Conservation (phyloP, 768 basidiomycete species). For the Trametes maxima region DNA sequence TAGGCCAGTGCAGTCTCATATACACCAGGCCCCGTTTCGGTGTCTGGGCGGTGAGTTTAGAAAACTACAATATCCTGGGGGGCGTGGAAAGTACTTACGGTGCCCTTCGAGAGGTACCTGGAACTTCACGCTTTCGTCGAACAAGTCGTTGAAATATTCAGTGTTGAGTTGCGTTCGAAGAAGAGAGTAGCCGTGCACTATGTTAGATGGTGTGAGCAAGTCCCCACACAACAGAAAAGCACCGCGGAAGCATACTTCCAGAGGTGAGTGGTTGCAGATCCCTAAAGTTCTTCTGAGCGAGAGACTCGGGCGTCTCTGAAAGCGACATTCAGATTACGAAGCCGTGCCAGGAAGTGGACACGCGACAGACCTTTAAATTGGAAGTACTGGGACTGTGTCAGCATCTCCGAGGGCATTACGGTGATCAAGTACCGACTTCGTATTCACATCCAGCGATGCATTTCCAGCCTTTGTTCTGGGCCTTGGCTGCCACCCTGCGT, state of each 20-base stretch:
- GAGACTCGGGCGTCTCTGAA: constrained; percentile 77
- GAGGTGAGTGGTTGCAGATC: constrained; percentile 81
- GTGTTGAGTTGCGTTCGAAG: constrained; percentile 89
- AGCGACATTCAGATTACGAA: background rate
- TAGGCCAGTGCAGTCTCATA: constrained; percentile 88
- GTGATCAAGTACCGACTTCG: constrained; percentile 58
- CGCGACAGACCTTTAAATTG: constrained; percentile 75
- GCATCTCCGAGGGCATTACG: background rate
- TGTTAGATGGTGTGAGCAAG: background rate
- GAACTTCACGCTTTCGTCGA: constrained; percentile 72
- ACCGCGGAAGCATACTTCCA: constrained; percentile 67
- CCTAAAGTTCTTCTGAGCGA: constrained; percentile 76
- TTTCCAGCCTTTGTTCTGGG: constrained; percentile 50
- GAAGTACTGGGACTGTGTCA: constrained; percentile 62
- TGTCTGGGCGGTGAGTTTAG: constrained; percentile 51
- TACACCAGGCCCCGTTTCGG: constrained; percentile 91
- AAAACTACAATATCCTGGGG: background rate
- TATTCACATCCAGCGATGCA: constrained; percentile 92
- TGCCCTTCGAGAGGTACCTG: constrained; percentile 85
- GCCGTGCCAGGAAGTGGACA: too few species aligned
- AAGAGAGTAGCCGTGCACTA: constrained; percentile 97
- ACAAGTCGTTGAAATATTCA: constrained; percentile 87
- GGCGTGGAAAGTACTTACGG: constrained; percentile 47
- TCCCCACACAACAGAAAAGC: background rate
- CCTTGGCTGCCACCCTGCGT: constrained; percentile 54